Evolutionary conservation across 2,329 filamentous ascomycete species (phyloP).

Genomic region (Hypoxylon sp.): DNA sequence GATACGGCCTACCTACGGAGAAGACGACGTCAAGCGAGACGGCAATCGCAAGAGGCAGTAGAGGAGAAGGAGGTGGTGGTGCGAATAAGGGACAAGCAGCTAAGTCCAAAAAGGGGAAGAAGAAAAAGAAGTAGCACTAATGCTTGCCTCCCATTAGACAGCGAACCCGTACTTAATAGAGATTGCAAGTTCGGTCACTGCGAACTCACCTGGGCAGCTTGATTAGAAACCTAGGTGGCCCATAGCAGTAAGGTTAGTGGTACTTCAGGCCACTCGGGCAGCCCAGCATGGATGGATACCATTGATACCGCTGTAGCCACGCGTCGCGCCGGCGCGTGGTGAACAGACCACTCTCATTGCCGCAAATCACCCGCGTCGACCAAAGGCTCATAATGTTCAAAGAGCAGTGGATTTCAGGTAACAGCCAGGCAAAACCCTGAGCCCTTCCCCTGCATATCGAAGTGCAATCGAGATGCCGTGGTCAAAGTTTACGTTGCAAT

Average conservation of each 20-base stretch:
- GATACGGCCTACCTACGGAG: slow-evolving; percentile 62
- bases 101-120: slow-evolving; percentile 56
- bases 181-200: background rate
- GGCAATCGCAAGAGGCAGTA: slow-evolving; percentile 16
- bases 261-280: background rate
- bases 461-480: too few species aligned
- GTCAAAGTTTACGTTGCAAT: too few species aligned
- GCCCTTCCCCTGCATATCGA: too few species aligned
- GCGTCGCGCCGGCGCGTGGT: background rate
- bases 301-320: background rate
- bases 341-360: background rate
- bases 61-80: background rate
- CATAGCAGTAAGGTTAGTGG: background rate
- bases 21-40: slow-evolving; percentile 42
- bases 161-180: background rate
- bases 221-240: background rate
- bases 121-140: slow-evolving; percentile 57
- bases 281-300: background rate
- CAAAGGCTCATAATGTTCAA: background rate
- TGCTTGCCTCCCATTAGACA: background rate
- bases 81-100: slow-evolving; percentile 28
- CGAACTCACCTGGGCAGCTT: background rate
- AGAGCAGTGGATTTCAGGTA: background rate
- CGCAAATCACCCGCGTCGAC: background rate
- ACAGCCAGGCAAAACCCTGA: background rate